phyloP scores from a whole-genome alignment of 495 filamentous ascomycete genomes.

The Bacidia rubella region DNA sequence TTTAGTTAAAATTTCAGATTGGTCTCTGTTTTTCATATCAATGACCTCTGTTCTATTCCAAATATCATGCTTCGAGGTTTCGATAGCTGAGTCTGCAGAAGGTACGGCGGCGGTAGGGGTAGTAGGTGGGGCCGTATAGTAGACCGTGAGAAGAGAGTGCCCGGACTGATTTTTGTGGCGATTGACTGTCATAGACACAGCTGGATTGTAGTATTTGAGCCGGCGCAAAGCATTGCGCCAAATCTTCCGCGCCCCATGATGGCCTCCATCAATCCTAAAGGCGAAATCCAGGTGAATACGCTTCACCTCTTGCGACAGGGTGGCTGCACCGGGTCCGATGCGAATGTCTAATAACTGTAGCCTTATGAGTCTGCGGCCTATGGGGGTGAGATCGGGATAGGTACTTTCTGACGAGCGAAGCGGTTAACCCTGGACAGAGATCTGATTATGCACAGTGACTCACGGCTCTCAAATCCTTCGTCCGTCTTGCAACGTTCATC shows the following conservation, averaged over 20 bases:
- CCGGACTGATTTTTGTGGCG: conserved; percentile 43
- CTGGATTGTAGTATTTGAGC: conserved; percentile 89
- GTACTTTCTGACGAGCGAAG: background rate
- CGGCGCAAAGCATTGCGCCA: conserved; percentile 71
- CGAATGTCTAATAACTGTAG: conserved; percentile 55
- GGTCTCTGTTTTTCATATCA: conserved; percentile 48
- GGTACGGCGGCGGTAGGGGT: conserved; percentile 15
- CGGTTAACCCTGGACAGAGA: too few species aligned
- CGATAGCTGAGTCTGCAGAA: conserved; percentile 17
- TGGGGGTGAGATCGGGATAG: background rate
- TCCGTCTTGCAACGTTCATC: conserved; percentile 66
- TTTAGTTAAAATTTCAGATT: conserved; percentile 50
- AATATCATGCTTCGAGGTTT: conserved; percentile 14
- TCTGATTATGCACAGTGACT: conserved; percentile 27
- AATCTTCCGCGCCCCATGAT: conserved; percentile 80
- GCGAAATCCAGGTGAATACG: conserved; percentile 77
- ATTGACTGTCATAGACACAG: conserved; percentile 66
- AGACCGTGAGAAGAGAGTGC: conserved; percentile 59
- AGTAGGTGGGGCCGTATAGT: conserved; percentile 37
- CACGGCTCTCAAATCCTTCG: conserved; percentile 66
- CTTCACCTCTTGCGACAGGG: conserved; percentile 64
- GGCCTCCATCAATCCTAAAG: conserved; percentile 46
- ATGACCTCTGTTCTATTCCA: conserved; percentile 36
- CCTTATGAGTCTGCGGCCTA: conserved; percentile 6
- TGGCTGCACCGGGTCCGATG: conserved; percentile 66